A percentile compares a stretch with the other conserved stretches of the same genome.
phyloP scores from a whole-genome alignment of 148 eudicot species.

The Rhododendron simsii region DNA sequence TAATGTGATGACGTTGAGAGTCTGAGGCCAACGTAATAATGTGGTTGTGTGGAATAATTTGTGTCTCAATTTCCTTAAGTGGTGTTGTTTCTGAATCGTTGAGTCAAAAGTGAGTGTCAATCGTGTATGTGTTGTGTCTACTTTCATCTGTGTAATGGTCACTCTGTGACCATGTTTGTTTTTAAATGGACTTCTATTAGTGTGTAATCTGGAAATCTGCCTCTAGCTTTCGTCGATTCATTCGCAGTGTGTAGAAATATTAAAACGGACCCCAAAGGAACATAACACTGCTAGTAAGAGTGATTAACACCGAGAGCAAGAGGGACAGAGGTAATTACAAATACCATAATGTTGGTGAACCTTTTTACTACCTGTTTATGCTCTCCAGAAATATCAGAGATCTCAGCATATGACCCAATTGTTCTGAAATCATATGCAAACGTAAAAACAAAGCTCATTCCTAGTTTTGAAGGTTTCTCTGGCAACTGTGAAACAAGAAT shows the following conservation, averaged over 20 bases:
- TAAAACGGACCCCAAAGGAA: not conserved
- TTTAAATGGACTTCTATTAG: slow-evolving; percentile 6
- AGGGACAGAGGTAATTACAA: not conserved
- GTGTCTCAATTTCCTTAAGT: not conserved
- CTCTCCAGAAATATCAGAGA: not conserved
- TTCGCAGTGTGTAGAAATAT: not conserved
- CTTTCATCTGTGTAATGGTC: slow-evolving; percentile 17
- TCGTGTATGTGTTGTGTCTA: not conserved
- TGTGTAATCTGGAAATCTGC: not conserved
- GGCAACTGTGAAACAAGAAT: not conserved
- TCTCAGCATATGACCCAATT: not conserved
- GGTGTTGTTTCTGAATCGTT: not conserved
- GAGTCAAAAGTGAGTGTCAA: not conserved
- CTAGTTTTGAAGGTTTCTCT: not conserved
- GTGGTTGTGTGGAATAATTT: slow-evolving; percentile 14
- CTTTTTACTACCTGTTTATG: not conserved
- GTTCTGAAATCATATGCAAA: not conserved
- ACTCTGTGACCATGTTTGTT: slow-evolving; percentile 3
- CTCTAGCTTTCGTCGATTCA: not conserved
- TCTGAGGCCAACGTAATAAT: not conserved
- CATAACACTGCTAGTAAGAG: not conserved
- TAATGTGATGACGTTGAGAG: not conserved
- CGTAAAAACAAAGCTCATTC: not conserved
- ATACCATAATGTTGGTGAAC: not conserved
- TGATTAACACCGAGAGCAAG: not conserved